Percentiles rank a stretch among this genome's conserved stretches.
These are phyloP conservation scores for Ophioceras dolichostomum DNA, from an alignment of 2,329 filamentous ascomycete genomes.

Conservation along the genomic window DNA sequence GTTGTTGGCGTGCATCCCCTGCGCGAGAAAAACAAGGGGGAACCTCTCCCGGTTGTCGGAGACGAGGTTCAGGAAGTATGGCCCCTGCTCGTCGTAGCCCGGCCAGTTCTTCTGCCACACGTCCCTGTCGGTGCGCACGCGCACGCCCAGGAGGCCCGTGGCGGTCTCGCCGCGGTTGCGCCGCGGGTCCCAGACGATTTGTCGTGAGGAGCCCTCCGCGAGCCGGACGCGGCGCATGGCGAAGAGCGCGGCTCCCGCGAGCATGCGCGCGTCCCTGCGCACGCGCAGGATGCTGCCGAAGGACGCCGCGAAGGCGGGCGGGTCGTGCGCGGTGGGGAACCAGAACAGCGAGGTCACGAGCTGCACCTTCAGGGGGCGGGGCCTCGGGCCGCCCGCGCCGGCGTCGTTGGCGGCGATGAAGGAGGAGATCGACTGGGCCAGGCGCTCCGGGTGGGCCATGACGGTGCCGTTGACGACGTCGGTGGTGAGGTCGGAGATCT, in stretches of 20 bases:
- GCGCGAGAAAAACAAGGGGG: constrained; percentile 27
- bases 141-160: constrained; percentile 15
- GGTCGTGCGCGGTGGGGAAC: constrained; percentile 20
- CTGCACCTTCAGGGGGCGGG: constrained; percentile 15
- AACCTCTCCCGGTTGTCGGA: constrained; percentile 10
- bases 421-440: constrained; percentile 3
- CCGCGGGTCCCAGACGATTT: constrained; percentile 15
- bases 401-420: constrained; percentile 16
- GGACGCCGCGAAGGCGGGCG: constrained; percentile 14
- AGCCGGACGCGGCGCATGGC: constrained; percentile 10
- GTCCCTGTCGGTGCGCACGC: constrained; percentile 22
- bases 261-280: constrained; percentile 18
- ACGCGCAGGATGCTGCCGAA: constrained; percentile 26
- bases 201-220: too few relatives aligned
- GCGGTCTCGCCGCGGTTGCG: constrained; percentile 4
- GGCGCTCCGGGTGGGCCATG: constrained; percentile 10
- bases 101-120: constrained; percentile 10
- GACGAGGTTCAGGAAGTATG: constrained; percentile 18
- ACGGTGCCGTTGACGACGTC: constrained; percentile 12
- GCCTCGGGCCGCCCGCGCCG: too few relatives aligned
- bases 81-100: constrained; percentile 18
- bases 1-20: constrained; percentile 22
- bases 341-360: constrained; percentile 14
- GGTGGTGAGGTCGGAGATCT: constrained; percentile 10
- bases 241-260: constrained; percentile 21